Conservation (phyloP, 441 rosid genomes). For the Adansonia grandidieri region DNA sequence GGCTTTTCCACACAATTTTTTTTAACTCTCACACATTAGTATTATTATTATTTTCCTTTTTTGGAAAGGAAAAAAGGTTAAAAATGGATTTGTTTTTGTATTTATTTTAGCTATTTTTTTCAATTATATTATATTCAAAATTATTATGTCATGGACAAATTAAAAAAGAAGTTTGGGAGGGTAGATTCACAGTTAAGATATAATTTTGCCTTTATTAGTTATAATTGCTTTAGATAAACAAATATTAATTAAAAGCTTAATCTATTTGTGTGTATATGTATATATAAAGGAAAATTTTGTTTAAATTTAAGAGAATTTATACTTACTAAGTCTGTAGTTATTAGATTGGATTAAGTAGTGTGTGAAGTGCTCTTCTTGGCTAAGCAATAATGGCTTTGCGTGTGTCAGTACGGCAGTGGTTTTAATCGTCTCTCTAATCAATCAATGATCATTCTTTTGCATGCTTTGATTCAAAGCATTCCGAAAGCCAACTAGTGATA, state of each 20-base stretch:
- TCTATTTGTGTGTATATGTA: no score
- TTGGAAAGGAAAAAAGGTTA: not conserved
- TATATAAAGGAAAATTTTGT: not conserved
- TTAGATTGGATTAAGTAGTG: not conserved
- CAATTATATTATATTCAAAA: no score
- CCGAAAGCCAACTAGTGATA: slow-evolving; percentile 24
- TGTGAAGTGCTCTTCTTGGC: not conserved
- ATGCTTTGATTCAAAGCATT: slow-evolving; percentile 44
- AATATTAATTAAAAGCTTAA: no score
- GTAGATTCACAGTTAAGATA: not conserved
- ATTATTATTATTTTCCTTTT: not conserved
- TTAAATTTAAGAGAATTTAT: not conserved
- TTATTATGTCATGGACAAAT: no score
- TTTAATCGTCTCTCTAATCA: slow-evolving; percentile 32
- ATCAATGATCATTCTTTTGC: slow-evolving; percentile 16
- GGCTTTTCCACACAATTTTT: slow-evolving; percentile 48
- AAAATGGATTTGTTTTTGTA: not conserved
- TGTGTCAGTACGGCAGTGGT: slow-evolving; percentile 13
- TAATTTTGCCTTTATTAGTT: no score
- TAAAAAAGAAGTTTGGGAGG: not conserved
- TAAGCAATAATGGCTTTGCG: not conserved
- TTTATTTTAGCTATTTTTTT: no score
- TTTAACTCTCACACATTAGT: not conserved
- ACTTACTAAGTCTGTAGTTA: not conserved
- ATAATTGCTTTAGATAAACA: no score